Evolutionary conservation across 2,329 filamentous ascomycete species (phyloP), one percentile per base, ranked within the genome.

Genomic region (Trichothecium roseum): DNA sequence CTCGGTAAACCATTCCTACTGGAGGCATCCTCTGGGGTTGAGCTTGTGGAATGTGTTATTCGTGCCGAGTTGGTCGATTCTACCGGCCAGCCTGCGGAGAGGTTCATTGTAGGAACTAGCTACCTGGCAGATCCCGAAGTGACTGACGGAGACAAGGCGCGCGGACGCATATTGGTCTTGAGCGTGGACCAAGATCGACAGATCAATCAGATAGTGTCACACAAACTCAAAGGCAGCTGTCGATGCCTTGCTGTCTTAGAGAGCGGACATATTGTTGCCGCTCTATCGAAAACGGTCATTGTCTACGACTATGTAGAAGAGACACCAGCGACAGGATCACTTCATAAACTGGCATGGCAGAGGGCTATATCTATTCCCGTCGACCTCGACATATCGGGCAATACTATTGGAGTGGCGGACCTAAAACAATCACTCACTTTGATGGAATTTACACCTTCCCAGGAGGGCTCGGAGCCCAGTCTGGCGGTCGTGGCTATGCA

Each of bases 391-490:
- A 72, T 95, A 12, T 74, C 76, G 2, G 82, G 73, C 1, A 78
- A 81, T 45, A 68, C 74, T 17, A 88, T 98, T 42, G 85, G 84
- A 1, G 78, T 96, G 8, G 84, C 81, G 1, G 91, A 98, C 51
- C 63, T 98, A 31, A 95, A 94, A 84, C 95, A 96, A 60, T 94
- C 85, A 2, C 67, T 94, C 17, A 79, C 82, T 2, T 63, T 96
- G 5, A 66, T 95, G 8, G 69, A 91, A 51, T 91, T 81, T 51
- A 64, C 68, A 0, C 68, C 69, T 3, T 70, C 75, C 3, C 55
- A 66, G 16, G 60, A 72, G 3, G 74, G 71, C 1, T 57, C 72
- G n/a, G 60, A 69, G 9, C 73, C 80, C 36, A 72, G 66, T 35
- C 66, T 96, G 7, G 66, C 68, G 1, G 86, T 94, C 62, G 66